Evolutionary conservation across 2,329 filamentous ascomycete genomes (phyloP), one percentile per base, ranked within the genome.

Genomic region (Penicillium vulpinum): DNA sequence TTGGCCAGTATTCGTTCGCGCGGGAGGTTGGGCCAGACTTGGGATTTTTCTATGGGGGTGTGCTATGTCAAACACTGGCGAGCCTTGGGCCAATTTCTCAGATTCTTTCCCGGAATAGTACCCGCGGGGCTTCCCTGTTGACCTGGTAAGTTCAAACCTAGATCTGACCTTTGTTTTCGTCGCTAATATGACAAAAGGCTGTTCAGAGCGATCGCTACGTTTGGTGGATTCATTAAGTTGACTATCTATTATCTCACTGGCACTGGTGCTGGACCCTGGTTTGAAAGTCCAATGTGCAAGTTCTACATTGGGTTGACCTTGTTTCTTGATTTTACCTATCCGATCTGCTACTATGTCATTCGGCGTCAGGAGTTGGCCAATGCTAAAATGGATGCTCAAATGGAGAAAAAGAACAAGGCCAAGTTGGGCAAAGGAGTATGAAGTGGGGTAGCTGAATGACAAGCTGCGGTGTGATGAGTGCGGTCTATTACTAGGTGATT

Each of bases 61-160:
- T 54, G 4, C 16, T 58, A 10, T 58, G 56, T 15, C 56, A 54
- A 21, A 44, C 40, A 0, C 35, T 58, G 5, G 44, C 46, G 8
- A 54, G 56, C 4, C 13, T 54, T 10, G 56, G 56, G 10, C 44
- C 44, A 4, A 39, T 54, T 11, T 49, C 39, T 15, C 56, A 58
- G 35, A 33, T 58, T 22, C 16, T 58, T 5, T 36, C 22, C 5
- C 56, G 56, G 2, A 45, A 49, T 22, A 51, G 45, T n/a, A 54
- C 56, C 6, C 56, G 56, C 2, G 56, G 56, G 4, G 29, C 45
- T 36, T 58, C 56, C 7, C 16, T 50, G 0, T 18, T 54, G 16
- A 41, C 46, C 5, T 58, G 51, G 56, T 58, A 53, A 2, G 50
- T 44, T 31, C 11, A 16, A 5, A 5, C 13, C 1, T 15, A 28